These are phyloP conservation scores for Arachis monticola DNA, from an alignment of 331 rosid species.

Conservation along the genomic window DNA sequence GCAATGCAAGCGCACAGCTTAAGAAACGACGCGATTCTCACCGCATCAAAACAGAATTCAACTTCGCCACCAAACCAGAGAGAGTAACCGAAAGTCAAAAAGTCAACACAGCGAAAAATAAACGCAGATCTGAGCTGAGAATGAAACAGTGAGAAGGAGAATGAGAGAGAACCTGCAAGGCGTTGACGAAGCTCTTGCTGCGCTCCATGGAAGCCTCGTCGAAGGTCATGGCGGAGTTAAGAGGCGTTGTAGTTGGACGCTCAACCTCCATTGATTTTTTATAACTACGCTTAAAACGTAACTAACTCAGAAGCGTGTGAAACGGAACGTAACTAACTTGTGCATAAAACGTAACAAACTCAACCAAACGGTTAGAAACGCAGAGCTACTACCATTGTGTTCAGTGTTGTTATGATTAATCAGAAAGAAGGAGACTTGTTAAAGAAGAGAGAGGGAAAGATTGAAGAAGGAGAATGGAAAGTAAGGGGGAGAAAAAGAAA, in stretches of 20 bases:
- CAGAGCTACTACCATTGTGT: slow-evolving; percentile 29
- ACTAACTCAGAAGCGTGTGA: neutral
- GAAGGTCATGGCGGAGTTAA: slow-evolving; percentile 79
- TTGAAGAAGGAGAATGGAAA: neutral
- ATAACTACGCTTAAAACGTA: neutral
- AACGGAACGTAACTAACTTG: slow-evolving; percentile 35
- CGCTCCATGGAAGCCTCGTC: slow-evolving; percentile 96
- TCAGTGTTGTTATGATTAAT: neutral
- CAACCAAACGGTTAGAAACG: slow-evolving; percentile 23
- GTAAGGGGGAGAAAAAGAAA: neutral
- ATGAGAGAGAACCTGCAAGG: slow-evolving; percentile 71
- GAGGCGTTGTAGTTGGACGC: slow-evolving; percentile 48
- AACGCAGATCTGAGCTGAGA: slow-evolving; percentile 27
- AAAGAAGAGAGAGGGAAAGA: neutral
- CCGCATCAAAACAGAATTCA: neutral
- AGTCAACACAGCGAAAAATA: neutral
- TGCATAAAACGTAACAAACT: neutral
- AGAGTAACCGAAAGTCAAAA: neutral
- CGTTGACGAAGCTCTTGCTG: slow-evolving; percentile 88
- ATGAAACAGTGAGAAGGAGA: neutral
- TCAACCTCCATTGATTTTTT: slow-evolving; percentile 63
- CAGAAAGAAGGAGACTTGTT: neutral
- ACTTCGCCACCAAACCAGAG: neutral
- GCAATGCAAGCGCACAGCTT: neutral
- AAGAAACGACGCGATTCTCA: neutral